A percentile compares a stretch with the other conserved stretches of the same genome.
phyloP scores from a whole-genome alignment of 2,329 filamentous ascomycete species.

The Drechslera avenae region DNA sequence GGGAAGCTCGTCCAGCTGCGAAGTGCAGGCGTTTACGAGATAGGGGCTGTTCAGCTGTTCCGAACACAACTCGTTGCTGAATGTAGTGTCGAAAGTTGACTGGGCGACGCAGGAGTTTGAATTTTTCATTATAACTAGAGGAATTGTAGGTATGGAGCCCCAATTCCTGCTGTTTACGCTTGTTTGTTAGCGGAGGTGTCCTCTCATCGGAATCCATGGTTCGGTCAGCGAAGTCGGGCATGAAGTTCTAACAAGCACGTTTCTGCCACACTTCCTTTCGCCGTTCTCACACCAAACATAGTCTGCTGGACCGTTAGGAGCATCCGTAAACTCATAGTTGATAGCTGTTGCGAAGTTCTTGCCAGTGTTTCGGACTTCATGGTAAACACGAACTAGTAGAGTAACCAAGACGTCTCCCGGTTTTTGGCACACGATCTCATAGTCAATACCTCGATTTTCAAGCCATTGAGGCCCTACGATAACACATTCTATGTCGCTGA shows the following conservation, averaged over 20 bases:
- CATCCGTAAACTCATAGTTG: slow-evolving; percentile 13
- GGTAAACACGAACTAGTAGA: slow-evolving; percentile 9
- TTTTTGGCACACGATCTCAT: slow-evolving; percentile 6
- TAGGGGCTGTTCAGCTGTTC: no score
- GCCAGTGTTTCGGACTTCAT: slow-evolving; percentile 15
- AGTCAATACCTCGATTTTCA: slow-evolving; percentile 8
- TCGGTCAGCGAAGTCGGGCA: not conserved
- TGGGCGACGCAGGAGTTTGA: no score
- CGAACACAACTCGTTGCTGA: no score
- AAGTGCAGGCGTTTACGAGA: no score
- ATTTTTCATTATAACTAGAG: no score
- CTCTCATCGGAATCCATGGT: no score
- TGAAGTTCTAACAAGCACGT: slow-evolving; percentile 9
- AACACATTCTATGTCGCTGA: not conserved
- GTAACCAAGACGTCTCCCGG: slow-evolving; percentile 15
- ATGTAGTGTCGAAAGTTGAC: no score
- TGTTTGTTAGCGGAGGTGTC: no score
- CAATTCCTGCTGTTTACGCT: no score
- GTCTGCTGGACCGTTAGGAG: slow-evolving; percentile 2
- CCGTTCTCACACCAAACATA: slow-evolving; percentile 12
- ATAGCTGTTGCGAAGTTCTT: slow-evolving; percentile 14
- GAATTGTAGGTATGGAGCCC: no score
- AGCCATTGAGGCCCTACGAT: slow-evolving; percentile 9
- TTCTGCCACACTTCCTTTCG: not conserved
- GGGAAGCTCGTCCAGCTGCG: no score